Conservation (phyloP, 2,329 filamentous ascomycete genomes). For the Cladophialophora yegresii region DNA sequence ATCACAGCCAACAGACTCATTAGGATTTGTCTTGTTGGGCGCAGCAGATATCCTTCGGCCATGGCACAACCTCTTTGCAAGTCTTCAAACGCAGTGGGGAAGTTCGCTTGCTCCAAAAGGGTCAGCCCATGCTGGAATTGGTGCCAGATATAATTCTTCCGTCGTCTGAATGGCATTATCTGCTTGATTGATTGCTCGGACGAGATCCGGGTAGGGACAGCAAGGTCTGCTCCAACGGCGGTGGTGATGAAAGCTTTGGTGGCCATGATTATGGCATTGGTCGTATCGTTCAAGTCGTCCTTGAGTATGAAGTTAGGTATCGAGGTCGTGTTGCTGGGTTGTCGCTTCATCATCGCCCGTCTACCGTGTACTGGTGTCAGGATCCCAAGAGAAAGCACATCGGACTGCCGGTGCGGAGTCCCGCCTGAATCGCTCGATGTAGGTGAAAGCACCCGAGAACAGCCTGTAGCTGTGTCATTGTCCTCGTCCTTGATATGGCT, state of each 20-base stretch:
- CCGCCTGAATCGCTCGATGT: no score
- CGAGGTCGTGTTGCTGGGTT: background rate
- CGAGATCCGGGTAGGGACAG: background rate
- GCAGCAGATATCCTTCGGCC: constrained; percentile 6
- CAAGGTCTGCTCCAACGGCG: background rate
- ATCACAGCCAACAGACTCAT: constrained; percentile 7
- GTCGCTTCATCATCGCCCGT: background rate
- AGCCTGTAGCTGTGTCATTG: background rate
- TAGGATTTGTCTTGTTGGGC: background rate
- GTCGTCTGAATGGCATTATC: constrained; percentile 3
- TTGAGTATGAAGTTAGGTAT: background rate
- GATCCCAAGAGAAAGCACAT: background rate
- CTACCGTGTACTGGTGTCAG: background rate
- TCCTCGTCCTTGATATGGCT: background rate
- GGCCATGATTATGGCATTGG: constrained; percentile 3
- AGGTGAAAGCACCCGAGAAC: background rate
- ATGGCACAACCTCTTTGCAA: constrained; percentile 11
- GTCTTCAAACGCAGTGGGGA: background rate
- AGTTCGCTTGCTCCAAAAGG: constrained; percentile 6
- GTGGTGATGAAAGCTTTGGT: background rate
- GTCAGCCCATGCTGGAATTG: constrained; percentile 10
- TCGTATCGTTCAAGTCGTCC: background rate
- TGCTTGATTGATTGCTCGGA: background rate
- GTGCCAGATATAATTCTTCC: constrained; percentile 15
- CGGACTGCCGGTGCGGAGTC: background rate